These are phyloP conservation scores for Geosiphon pyriformis DNA, from an alignment of 192 early-diverging fungal species.

Conservation along the genomic window DNA sequence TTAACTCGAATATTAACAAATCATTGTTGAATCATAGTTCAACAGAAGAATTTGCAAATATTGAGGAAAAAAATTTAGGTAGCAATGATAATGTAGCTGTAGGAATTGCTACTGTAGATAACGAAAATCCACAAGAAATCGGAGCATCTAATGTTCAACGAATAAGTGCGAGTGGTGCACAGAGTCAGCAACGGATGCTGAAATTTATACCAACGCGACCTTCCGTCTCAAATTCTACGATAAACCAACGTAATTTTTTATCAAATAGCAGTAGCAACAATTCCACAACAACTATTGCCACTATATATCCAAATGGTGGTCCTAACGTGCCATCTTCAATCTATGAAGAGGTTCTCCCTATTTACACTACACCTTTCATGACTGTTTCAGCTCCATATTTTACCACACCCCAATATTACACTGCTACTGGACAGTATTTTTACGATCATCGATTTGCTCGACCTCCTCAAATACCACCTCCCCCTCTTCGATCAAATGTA, in stretches of 20 bases:
- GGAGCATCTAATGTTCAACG: background rate
- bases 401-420: slow-evolving; percentile 13
- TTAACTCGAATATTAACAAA: no score
- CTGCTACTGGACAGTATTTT: slow-evolving; percentile 18
- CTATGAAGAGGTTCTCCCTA: slow-evolving; percentile 6
- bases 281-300: background rate
- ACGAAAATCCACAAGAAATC: slow-evolving; percentile 3
- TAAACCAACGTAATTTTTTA: no score
- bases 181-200: slow-evolving; percentile 7
- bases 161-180: slow-evolving; percentile 6
- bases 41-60: no score
- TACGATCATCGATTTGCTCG: slow-evolving; percentile 20
- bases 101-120: background rate
- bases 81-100: no score
- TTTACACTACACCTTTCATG: slow-evolving; percentile 7
- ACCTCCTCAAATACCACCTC: slow-evolving; percentile 1
- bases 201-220: background rate
- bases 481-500: slow-evolving; percentile 18
- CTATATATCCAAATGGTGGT: slow-evolving; percentile 2
- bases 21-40: no score
- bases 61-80: no score
- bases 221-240: background rate
- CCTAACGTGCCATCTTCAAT: background rate
- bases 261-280: background rate
- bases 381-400: slow-evolving; percentile 12